These are phyloP conservation scores for Trichoderma oligosporum DNA, from an alignment of 2,329 filamentous ascomycete genomes.

Conservation along the genomic window DNA sequence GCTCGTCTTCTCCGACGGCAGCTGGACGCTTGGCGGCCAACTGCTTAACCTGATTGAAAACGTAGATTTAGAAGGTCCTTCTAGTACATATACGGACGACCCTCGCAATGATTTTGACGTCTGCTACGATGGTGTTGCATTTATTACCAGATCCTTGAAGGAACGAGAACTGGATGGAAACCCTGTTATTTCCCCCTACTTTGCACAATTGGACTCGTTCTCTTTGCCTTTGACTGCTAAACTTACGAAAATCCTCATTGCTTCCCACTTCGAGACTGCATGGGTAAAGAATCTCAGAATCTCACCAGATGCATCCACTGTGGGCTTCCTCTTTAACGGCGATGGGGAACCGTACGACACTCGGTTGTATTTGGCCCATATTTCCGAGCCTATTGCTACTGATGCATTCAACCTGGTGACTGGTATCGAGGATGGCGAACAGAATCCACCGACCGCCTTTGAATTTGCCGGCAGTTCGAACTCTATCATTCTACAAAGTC, in stretches of 20 bases:
- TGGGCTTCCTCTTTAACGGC: slow-evolving; percentile 35
- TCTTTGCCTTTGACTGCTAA: slow-evolving; percentile 18
- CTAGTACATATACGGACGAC: slow-evolving; percentile 26
- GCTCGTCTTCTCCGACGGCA: slow-evolving; percentile 26
- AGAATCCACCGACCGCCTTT: slow-evolving; percentile 31
- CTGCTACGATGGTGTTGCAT: slow-evolving; percentile 33
- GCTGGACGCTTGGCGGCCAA: slow-evolving; percentile 30
- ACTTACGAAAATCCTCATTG: slow-evolving; percentile 28
- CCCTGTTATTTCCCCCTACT: slow-evolving; percentile 30
- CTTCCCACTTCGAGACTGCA: slow-evolving; percentile 13
- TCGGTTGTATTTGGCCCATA: slow-evolving; percentile 32
- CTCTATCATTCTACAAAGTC: slow-evolving; percentile 34
- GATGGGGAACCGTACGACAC: slow-evolving; percentile 26
- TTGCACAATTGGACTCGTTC: slow-evolving; percentile 35
- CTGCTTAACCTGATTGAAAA: slow-evolving; percentile 34
- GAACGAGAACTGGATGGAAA: slow-evolving; percentile 17
- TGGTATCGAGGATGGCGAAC: not conserved
- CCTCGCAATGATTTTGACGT: slow-evolving; percentile 33
- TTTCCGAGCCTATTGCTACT: slow-evolving; percentile 15
- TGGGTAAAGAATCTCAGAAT: slow-evolving; percentile 31
- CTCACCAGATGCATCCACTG: slow-evolving; percentile 35
- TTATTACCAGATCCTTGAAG: slow-evolving; percentile 28
- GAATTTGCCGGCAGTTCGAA: slow-evolving; percentile 35
- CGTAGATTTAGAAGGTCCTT: slow-evolving; percentile 33
- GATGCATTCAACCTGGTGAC: slow-evolving; percentile 17